Evolutionary conservation across 1,284 basidiomycete species (phyloP).

Genomic region (Leccinum proliferum): DNA sequence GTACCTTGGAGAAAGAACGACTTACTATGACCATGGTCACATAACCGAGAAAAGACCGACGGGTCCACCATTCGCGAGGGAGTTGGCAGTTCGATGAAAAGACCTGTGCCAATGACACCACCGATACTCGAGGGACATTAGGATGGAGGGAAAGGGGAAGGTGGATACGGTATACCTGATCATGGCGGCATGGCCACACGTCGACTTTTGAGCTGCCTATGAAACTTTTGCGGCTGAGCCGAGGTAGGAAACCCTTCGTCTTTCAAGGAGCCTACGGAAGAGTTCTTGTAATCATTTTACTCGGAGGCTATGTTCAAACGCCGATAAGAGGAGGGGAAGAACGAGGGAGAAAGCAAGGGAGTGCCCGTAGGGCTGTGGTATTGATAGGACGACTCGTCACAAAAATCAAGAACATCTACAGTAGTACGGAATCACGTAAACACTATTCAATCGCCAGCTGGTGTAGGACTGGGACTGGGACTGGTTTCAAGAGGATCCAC

Average conservation of each 20-base stretch:
- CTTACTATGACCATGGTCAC: constrained; percentile 50
- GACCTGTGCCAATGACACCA: constrained; percentile 73
- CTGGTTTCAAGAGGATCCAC: too few relatives aligned
- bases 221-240: constrained; percentile 29
- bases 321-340: too few relatives aligned
- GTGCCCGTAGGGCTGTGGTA: too few relatives aligned
- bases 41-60: constrained; percentile 65
- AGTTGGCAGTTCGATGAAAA: constrained; percentile 59
- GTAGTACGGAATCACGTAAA: too few relatives aligned
- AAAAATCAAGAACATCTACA: too few relatives aligned
- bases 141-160: neutral
- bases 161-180: constrained; percentile 41
- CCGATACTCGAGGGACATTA: constrained; percentile 39
- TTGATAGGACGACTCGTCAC: too few relatives aligned
- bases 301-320: constrained; percentile 14
- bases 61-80: constrained; percentile 54
- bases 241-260: constrained; percentile 18
- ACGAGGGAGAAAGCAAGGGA: neutral
- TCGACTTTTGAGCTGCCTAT: constrained; percentile 58
- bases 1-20: neutral
- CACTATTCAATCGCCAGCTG: too few relatives aligned
- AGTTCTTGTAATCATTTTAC: constrained; percentile 14
- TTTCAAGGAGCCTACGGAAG: constrained; percentile 13
- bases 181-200: constrained; percentile 51
- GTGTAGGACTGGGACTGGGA: too few relatives aligned